Evolutionary conservation across 352 stramenopile genomes (phyloP).

Genomic region (Phytophthora tentaculata): DNA sequence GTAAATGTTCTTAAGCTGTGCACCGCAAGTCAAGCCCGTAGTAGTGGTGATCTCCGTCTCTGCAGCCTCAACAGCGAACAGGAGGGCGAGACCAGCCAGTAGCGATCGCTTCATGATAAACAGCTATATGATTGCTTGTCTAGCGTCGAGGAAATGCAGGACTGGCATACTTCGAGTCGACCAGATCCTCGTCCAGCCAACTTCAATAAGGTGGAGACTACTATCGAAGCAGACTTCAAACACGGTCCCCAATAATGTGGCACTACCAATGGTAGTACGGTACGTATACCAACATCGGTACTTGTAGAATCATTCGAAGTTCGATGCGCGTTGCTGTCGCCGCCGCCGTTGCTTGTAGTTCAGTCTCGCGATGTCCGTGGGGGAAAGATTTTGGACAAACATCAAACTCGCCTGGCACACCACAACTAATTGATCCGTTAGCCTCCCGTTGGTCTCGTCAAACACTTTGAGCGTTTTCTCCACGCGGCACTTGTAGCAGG

Average conservation of each 20-base stretch:
- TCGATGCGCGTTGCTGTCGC: slow-evolving; percentile 1
- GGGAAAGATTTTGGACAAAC: slow-evolving; percentile 21
- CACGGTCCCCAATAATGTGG: slow-evolving; percentile 22
- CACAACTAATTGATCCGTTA: slow-evolving; percentile 16
- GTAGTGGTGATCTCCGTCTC: not conserved
- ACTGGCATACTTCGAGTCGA: slow-evolving; percentile 5
- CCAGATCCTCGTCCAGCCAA: not conserved
- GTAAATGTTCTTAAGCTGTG: slow-evolving; percentile 44
- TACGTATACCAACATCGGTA: not conserved
- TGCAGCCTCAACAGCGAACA: not conserved
- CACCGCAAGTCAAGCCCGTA: slow-evolving; percentile 22
- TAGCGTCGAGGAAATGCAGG: slow-evolving; percentile 15
- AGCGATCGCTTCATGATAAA: slow-evolving; percentile 19
- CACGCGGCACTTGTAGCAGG: slow-evolving; percentile 25
- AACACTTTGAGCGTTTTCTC: slow-evolving; percentile 17
- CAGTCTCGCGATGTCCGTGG: slow-evolving; percentile 19
- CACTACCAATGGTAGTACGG: not conserved
- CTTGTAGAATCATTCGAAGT: not conserved
- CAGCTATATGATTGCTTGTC: slow-evolving; percentile 1
- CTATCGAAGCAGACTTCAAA: slow-evolving; percentile 20
- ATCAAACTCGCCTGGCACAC: slow-evolving; percentile 25
- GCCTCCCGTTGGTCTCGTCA: slow-evolving; percentile 11
- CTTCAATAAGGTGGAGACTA: slow-evolving; percentile 2
- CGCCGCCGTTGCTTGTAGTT: slow-evolving; percentile 14
- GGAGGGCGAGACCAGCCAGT: slow-evolving; percentile 6